These are phyloP conservation scores for Allium sativum DNA, from an alignment of 106 monocot genomes.

Conservation along the genomic window DNA sequence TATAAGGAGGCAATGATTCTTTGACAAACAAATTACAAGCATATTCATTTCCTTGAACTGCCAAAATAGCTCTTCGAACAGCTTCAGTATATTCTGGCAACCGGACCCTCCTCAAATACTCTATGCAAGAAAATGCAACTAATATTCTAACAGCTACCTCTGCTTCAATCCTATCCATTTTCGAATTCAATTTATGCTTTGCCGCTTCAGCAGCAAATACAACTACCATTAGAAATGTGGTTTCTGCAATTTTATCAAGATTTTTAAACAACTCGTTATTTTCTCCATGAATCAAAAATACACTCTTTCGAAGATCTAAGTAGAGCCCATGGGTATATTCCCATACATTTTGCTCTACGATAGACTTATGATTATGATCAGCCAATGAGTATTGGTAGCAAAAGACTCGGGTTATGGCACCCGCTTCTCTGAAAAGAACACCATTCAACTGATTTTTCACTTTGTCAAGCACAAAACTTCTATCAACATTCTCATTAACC, in stretches of 20 bases:
- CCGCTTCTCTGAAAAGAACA: conserved; percentile 81
- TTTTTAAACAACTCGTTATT: conserved; percentile 26
- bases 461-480: conserved; percentile 6
- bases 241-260: conserved; percentile 76
- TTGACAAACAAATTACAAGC: conserved; percentile 30
- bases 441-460: conserved; percentile 36
- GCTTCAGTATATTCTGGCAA: conserved; percentile 82
- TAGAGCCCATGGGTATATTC: conserved; percentile 46
- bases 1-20: conserved; percentile 76
- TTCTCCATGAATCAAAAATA: conserved; percentile 18
- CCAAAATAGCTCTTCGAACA: conserved; percentile 59
- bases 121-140: conserved; percentile 83
- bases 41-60: conserved; percentile 47
- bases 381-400: conserved; percentile 69
- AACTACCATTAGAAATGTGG: conserved; percentile 92
- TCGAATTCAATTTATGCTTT: conserved; percentile 46
- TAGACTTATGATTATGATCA: conserved; percentile 22
- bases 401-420: conserved; percentile 60
- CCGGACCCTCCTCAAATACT: conserved; percentile 63
- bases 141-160: conserved; percentile 47
- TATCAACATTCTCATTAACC: conserved; percentile 12
- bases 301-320: conserved; percentile 22
- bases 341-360: conserved; percentile 59
- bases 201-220: conserved; percentile 70
- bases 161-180: conserved; percentile 14